Evolutionary conservation across 345 rosid species (phyloP).

Genomic region (Brassica carinata): DNA sequence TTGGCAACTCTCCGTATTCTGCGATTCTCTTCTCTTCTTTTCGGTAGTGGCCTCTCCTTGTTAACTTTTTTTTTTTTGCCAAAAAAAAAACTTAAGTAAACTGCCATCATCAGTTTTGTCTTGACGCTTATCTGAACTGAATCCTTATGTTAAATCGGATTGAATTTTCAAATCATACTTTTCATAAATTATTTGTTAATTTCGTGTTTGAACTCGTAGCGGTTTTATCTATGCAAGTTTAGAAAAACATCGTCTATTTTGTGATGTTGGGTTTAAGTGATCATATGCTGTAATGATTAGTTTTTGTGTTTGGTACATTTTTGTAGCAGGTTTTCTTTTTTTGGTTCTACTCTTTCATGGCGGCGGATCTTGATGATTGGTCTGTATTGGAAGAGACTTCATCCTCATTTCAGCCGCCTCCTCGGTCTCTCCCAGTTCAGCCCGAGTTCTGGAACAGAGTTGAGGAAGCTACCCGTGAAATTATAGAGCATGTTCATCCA

Average conservation of each 20-base stretch:
- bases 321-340: background rate
- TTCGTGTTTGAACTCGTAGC: background rate
- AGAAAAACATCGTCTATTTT: background rate
- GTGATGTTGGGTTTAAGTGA: background rate
- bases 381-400: slow-evolving; percentile 52
- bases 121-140: background rate
- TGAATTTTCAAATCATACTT: background rate
- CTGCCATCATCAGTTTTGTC: background rate
- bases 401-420: slow-evolving; percentile 39
- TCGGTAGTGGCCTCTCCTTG: background rate
- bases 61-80: background rate
- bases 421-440: slow-evolving; percentile 41
- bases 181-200: background rate
- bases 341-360: slow-evolving; percentile 49
- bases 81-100: background rate
- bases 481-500: slow-evolving; percentile 71
- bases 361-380: slow-evolving; percentile 66
- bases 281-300: background rate
- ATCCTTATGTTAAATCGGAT: background rate
- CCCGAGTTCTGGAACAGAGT: slow-evolving; percentile 58
- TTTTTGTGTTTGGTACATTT: background rate
- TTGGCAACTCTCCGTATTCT: background rate
- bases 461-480: slow-evolving; percentile 67
- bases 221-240: background rate
- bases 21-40: background rate